Evolutionary conservation across 1,284 basidiomycete genomes (phyloP).

Genomic region (Uromyces viciae-fabae): DNA sequence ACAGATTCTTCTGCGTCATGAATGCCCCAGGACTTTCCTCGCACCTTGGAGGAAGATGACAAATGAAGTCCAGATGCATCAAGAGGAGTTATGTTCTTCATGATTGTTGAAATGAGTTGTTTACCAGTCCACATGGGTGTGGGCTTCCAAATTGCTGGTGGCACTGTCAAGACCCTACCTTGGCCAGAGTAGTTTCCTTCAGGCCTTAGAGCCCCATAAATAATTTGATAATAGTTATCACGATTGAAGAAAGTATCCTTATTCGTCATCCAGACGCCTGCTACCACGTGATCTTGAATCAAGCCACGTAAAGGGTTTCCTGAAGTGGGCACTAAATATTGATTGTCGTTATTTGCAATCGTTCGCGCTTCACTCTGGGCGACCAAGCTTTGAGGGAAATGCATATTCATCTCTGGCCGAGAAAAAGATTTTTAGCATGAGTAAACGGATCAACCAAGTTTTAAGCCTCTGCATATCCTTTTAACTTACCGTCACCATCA

Average conservation of each 20-base stretch:
- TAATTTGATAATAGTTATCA: slow-evolving; percentile 92
- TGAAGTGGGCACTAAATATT: slow-evolving; percentile 96
- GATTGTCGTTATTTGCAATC: slow-evolving; percentile 97
- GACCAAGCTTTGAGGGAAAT: slow-evolving; percentile 92
- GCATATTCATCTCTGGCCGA: slow-evolving; percentile 90
- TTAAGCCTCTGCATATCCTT: background rate
- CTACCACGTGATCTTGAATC: slow-evolving; percentile 98
- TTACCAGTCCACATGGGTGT: slow-evolving; percentile 93
- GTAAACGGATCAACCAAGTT: background rate
- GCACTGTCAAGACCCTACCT: slow-evolving; percentile 73
- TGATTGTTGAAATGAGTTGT: slow-evolving; percentile 88
- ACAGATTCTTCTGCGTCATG: slow-evolving; percentile 73
- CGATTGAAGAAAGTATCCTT: slow-evolving; percentile 91
- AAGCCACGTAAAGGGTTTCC: slow-evolving; percentile 95
- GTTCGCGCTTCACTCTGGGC: slow-evolving; percentile 89
- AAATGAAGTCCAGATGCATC: slow-evolving; percentile 80
- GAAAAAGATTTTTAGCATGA: background rate
- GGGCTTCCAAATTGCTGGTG: slow-evolving; percentile 89
- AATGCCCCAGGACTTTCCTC: slow-evolving; percentile 70
- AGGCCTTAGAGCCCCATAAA: slow-evolving; percentile 89
- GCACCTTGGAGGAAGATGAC: slow-evolving; percentile 77
- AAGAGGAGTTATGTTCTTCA: slow-evolving; percentile 83
- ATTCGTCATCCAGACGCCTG: slow-evolving; percentile 98
- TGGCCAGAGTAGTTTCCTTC: slow-evolving; percentile 71
- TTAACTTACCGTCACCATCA: slow-evolving; percentile 80